Evolutionary conservation across 2,329 filamentous ascomycete genomes (phyloP).

Genomic region (Colletotrichum sp.): DNA sequence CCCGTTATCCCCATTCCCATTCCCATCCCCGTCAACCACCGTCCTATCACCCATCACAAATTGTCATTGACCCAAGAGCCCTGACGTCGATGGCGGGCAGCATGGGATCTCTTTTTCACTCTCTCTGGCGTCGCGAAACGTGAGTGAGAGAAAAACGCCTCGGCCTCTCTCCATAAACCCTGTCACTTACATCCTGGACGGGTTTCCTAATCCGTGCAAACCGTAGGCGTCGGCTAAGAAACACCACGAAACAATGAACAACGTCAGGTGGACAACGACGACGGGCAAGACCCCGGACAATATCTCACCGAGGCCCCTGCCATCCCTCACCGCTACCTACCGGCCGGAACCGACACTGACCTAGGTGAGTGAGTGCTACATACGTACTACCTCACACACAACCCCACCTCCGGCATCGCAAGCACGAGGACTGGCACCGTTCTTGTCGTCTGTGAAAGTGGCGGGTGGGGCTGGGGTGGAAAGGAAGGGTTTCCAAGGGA

Average conservation of each 20-base stretch:
- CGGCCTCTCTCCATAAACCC: background rate
- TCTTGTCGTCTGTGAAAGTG: background rate
- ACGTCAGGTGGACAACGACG: background rate
- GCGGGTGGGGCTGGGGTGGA: background rate
- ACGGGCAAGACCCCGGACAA: background rate
- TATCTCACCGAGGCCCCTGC: background rate
- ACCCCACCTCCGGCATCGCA: background rate
- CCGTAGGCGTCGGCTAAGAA: background rate
- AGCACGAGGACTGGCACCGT: background rate
- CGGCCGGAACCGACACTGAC: background rate
- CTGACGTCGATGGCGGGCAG: background rate
- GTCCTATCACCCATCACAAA: background rate
- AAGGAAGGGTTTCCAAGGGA: background rate
- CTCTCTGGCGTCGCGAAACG: background rate
- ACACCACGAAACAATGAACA: background rate
- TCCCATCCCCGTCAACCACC: background rate
- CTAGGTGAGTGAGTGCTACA: background rate
- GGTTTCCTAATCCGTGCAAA: slow-evolving; percentile 5
- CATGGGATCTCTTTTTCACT: background rate
- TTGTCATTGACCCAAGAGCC: background rate
- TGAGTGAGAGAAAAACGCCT: background rate
- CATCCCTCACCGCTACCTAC: background rate
- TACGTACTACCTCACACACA: background rate
- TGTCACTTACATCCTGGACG: background rate
- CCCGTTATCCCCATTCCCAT: background rate